Evolutionary conservation across 768 basidiomycete genomes (phyloP), one percentile per base, ranked within the genome.

Genomic region (Agrocybe pediades): DNA sequence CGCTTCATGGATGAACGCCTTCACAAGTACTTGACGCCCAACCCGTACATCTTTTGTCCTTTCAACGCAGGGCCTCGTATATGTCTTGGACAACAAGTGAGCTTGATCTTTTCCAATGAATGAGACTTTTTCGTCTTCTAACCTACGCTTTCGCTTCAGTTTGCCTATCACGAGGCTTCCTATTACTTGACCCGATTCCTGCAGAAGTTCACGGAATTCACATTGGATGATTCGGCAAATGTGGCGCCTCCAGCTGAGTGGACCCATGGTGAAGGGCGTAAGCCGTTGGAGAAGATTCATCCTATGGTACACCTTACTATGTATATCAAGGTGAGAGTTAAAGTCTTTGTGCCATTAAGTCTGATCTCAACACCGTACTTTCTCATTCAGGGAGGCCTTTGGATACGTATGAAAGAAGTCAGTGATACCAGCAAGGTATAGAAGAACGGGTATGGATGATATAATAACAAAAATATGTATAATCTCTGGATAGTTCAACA

Each of bases 1-100:
- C 74, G 86, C 1, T 88, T 86, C 74, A 64, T 88, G 24, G 86
- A 88, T 55, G 75, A 80, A 24, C 71, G 86, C 1, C 53, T 84
- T 27, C 72, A 77, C 4, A 83, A 80, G 58, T 83, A 85, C 57
- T 61, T 83, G 47, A 76, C 72, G 0, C 72, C 77, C 4, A 83
- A 84, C 59, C 83, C 84, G 0, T 83, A 77, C 73, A 79, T 81
- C 36, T 82, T 81, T 61, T 59, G 80, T 7, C 79, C 79, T 2
- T 81, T 81, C 68, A 81, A 80, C 51, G 79, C 78, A 1, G 78
- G 79, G 0, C 78, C 78, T 1, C 63, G 79, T 6, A 81, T 81
- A 4, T 81, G 78, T 54, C 68, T 80, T 7, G 79, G 79, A 2
- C 79, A 81, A 64, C 78, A 79, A 66, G 75, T 73, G 20, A 27